These are phyloP conservation scores for Talaromyces sp. DNA, from an alignment of 2,329 filamentous ascomycete genomes.

Conservation along the genomic window DNA sequence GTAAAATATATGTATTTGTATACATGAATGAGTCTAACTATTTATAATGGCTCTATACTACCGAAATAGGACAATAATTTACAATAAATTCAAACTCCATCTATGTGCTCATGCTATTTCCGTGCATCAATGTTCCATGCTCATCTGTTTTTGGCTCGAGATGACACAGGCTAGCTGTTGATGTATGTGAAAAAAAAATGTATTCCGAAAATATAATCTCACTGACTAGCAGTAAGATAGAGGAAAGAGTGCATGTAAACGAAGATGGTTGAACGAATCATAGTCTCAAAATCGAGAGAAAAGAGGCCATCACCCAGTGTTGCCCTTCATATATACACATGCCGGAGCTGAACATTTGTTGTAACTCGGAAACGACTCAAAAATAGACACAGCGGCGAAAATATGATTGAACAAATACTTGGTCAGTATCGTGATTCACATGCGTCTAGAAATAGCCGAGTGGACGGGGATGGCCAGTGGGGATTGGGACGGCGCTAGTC, in stretches of 20 bases:
- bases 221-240: constrained; percentile 10
- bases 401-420: not conserved
- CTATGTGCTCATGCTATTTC: constrained; percentile 11
- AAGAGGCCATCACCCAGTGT: constrained; percentile 8
- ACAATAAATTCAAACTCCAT: constrained; percentile 4
- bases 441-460: constrained; percentile 7
- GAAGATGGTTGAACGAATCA: constrained; percentile 12
- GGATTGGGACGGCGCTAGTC: constrained; percentile 25
- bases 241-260: constrained; percentile 14
- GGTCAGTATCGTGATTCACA: not conserved
- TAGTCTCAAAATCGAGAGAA: constrained; percentile 15
- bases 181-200: not conserved
- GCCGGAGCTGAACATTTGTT: not conserved
- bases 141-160: not conserved
- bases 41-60: not conserved
- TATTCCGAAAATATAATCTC: not conserved
- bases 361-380: not conserved
- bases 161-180: constrained; percentile 5
- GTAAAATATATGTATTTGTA: too few relatives aligned
- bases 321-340: not conserved
- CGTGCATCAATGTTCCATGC: constrained; percentile 13
- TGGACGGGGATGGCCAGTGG: constrained; percentile 18
- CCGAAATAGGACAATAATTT: not conserved
- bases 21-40: too few relatives aligned
- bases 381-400: not conserved